Evolutionary conservation across 2,329 filamentous ascomycete genomes (phyloP).

Genomic region (Coniochaeta sp.): DNA sequence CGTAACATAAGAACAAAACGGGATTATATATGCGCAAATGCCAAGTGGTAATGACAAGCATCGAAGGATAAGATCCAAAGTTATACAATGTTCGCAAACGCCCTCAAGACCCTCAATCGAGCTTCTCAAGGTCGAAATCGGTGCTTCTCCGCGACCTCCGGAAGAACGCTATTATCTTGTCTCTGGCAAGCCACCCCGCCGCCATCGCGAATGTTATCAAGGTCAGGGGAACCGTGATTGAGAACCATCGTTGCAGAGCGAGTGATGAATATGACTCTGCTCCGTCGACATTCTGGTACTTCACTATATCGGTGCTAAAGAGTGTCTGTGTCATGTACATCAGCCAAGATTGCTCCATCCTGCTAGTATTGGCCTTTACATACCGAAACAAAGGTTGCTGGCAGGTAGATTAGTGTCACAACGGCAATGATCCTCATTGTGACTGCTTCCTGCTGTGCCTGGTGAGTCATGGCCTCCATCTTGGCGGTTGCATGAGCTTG

Average conservation of each 20-base stretch:
- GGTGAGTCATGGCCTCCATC: slow-evolving; percentile 18
- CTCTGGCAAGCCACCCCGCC: not conserved
- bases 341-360: not conserved
- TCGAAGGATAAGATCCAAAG: not conserved
- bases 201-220: not conserved
- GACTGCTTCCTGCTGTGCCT: slow-evolving; percentile 16
- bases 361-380: not conserved
- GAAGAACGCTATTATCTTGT: not conserved
- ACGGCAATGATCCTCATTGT: slow-evolving; percentile 20
- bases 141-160: not conserved
- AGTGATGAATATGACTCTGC: slow-evolving; percentile 5
- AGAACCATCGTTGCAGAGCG: slow-evolving; percentile 8
- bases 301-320: slow-evolving; percentile 14
- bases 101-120: not conserved
- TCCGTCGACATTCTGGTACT: slow-evolving; percentile 8
- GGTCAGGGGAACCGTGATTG: slow-evolving; percentile 8
- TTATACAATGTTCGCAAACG: not conserved
- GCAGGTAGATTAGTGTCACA: slow-evolving; percentile 19
- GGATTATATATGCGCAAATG: not conserved
- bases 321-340: slow-evolving; percentile 6
- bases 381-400: slow-evolving; percentile 18
- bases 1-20: not conserved
- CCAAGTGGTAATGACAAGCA: not conserved
- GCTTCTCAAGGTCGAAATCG: not conserved
- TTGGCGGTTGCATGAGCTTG: slow-evolving; percentile 21